These are phyloP conservation scores for Fusarium anguioides DNA, from an alignment of 2,329 filamentous ascomycete genomes.

Conservation along the genomic window DNA sequence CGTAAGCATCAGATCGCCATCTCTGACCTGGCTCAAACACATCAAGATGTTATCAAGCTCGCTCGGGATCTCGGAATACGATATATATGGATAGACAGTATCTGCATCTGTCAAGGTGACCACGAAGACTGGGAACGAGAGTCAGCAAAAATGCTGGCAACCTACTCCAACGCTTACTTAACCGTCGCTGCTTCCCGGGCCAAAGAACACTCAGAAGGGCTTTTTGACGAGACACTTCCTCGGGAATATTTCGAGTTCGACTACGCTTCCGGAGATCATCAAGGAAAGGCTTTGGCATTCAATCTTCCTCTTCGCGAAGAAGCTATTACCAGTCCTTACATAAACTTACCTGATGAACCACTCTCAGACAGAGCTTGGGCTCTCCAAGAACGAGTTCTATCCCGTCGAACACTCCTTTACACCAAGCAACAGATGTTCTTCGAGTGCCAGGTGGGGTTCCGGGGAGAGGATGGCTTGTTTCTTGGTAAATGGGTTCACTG, in stretches of 20 bases:
- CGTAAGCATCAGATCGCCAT: background rate
- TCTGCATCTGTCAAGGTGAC: slow-evolving; percentile 11
- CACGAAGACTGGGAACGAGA: slow-evolving; percentile 1
- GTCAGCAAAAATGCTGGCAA: background rate
- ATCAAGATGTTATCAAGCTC: background rate
- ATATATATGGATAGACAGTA: slow-evolving; percentile 12
- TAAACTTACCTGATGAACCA: background rate
- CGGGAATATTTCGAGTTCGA: background rate
- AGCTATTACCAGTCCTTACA: background rate
- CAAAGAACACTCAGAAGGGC: background rate
- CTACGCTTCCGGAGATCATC: background rate
- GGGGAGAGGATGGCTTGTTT: background rate
- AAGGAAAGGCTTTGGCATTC: background rate
- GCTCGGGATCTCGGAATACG: rapidly evolving
- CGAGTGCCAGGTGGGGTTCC: background rate
- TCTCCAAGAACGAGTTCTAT: background rate
- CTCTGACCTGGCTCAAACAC: background rate
- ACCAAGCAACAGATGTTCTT: background rate
- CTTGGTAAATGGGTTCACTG: background rate
- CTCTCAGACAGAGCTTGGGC: background rate
- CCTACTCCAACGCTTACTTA: background rate
- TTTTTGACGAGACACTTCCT: rapidly evolving
- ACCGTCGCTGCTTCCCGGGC: background rate
- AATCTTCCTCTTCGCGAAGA: background rate
- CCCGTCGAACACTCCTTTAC: background rate